A percentile compares a stretch with the other conserved stretches of the same genome.
Conservation (phyloP, 1,139 yeast species). For the Kurtzmaniella quercitrusa region DNA sequence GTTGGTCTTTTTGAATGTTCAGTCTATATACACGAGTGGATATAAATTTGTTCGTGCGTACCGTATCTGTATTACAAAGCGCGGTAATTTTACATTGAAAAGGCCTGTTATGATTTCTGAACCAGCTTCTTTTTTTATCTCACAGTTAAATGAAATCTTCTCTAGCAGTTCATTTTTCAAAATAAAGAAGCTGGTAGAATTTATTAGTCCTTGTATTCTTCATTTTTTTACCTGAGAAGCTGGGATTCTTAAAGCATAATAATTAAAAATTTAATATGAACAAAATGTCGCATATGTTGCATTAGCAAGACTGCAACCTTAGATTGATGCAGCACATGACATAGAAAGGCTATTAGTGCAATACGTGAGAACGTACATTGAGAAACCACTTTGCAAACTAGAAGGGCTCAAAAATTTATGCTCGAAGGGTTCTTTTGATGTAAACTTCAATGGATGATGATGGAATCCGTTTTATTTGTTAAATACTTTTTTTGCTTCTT, state of each 20-base stretch:
- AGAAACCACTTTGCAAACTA: neutral
- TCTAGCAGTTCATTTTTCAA: neutral
- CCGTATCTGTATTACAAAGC: neutral
- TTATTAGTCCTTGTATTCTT: too few species aligned
- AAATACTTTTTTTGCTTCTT: too few species aligned
- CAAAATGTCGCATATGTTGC: neutral
- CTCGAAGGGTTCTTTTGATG: neutral
- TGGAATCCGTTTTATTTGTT: too few species aligned
- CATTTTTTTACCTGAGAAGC: neutral
- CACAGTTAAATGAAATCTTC: neutral
- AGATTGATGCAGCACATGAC: neutral
- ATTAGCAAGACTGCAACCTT: neutral
- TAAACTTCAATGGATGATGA: neutral
- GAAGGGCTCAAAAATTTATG: neutral
- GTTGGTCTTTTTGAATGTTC: too few species aligned
- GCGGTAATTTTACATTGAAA: neutral
- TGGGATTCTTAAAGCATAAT: neutral
- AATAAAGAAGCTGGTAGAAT: too few species aligned
- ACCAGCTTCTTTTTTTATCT: neutral
- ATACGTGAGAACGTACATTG: constrained; percentile 2
- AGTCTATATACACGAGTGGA: too few species aligned
- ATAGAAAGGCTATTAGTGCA: constrained; percentile 1
- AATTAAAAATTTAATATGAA: neutral
- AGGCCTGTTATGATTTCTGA: neutral
- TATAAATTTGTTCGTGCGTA: too few species aligned